A percentile compares a stretch with the other conserved stretches of the same genome.
These are phyloP conservation scores for Phaffia tasmanica DNA, from an alignment of 768 basidiomycete genomes.

Conservation along the genomic window DNA sequence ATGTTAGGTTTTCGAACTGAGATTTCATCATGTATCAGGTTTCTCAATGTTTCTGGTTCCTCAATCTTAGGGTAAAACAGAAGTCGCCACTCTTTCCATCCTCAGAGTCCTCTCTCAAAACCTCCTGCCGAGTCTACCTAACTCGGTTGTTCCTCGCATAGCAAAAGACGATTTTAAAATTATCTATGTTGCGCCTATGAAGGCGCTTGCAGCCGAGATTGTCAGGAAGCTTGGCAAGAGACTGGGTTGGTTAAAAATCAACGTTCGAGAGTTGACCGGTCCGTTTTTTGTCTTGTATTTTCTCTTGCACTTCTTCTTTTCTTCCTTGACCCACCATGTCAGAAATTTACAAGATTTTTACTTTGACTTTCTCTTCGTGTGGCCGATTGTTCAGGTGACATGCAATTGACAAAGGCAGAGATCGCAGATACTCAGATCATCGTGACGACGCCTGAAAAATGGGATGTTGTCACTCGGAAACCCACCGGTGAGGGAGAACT, in stretches of 20 bases:
- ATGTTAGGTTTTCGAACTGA: constrained; percentile 34
- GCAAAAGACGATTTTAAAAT: constrained; percentile 74
- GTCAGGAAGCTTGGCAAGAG: constrained; percentile 84
- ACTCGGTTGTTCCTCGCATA: constrained; percentile 44
- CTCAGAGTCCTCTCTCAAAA: constrained; percentile 77
- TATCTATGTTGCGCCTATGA: constrained; percentile 99
- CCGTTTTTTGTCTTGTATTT: constrained; percentile 23
- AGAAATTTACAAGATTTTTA: not conserved
- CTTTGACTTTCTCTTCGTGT: too few relatives aligned
- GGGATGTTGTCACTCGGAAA: constrained; percentile 97
- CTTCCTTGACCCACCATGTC: not conserved
- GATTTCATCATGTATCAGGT: not conserved
- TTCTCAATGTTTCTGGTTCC: constrained; percentile 5
- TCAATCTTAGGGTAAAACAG: constrained; percentile 78
- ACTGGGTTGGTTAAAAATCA: constrained; percentile 72
- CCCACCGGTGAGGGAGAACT: constrained; percentile 93
- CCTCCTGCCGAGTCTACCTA: constrained; percentile 30
- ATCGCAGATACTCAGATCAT: constrained; percentile 94
- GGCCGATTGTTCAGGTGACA: constrained; percentile 52
- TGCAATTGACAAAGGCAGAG: constrained; percentile 90
- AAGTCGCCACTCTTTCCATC: constrained; percentile 88
- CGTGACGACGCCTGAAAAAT: constrained; percentile 97
- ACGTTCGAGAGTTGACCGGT: constrained; percentile 86
- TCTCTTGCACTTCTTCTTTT: not conserved
- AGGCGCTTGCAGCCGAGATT: constrained; percentile 91